These are phyloP conservation scores for Xylaria polymorpha DNA, from an alignment of 2,329 filamentous ascomycete genomes.

Conservation along the genomic window DNA sequence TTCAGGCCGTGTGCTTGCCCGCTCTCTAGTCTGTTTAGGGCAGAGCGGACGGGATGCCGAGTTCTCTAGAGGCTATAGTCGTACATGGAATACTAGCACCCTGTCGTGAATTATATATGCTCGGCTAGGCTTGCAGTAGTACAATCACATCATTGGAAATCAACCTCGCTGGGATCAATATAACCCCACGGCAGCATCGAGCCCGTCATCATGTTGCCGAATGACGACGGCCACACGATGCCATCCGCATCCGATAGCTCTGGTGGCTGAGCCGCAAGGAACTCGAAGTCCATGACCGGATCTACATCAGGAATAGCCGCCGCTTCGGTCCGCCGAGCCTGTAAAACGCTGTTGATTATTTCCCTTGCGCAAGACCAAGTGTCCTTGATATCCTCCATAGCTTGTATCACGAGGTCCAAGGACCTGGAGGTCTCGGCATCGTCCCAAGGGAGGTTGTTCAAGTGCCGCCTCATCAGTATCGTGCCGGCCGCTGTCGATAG, in stretches of 20 bases:
- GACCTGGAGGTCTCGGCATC: constrained; percentile 61
- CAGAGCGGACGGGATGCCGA: too few relatives aligned
- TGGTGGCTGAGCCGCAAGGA: constrained; percentile 32
- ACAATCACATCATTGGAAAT: constrained; percentile 12
- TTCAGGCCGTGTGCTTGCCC: too few relatives aligned
- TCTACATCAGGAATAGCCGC: constrained; percentile 35
- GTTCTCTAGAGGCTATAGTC: too few relatives aligned
- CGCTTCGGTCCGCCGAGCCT: constrained; percentile 36
- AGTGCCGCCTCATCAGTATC: constrained; percentile 59
- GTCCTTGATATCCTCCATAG: constrained; percentile 63
- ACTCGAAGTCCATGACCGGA: constrained; percentile 44
- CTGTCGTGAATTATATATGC: too few relatives aligned
- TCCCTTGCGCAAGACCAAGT: constrained; percentile 60
- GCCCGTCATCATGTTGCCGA: constrained; percentile 35
- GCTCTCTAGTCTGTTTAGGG: too few relatives aligned
- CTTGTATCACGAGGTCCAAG: constrained; percentile 61
- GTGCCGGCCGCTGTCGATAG: constrained; percentile 60
- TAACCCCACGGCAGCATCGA: constrained; percentile 30
- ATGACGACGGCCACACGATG: constrained; percentile 29
- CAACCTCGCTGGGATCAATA: constrained; percentile 12
- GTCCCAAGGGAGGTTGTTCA: constrained; percentile 55
- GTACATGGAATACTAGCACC: too few relatives aligned
- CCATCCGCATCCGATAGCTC: constrained; percentile 23
- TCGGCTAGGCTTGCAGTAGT: not conserved
- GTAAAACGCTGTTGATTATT: constrained; percentile 52